Evolutionary conservation across 1,139 yeast species (phyloP).

Genomic region (Suhomyces atakaporum): DNA sequence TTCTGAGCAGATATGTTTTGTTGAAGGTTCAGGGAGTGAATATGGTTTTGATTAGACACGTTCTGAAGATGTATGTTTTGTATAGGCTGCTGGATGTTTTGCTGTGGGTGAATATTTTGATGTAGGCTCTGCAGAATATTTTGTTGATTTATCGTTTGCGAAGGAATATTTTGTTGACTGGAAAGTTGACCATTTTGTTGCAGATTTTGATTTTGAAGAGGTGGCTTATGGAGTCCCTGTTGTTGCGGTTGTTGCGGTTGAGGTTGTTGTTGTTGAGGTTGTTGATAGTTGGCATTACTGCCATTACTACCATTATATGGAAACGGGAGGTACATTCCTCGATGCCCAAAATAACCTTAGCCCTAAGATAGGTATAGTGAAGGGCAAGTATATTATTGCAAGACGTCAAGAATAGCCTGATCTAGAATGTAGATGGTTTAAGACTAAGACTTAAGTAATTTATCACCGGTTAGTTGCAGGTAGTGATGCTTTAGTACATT

Average conservation of each 20-base stretch:
- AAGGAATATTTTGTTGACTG: too few relatives aligned
- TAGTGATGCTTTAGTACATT: too few relatives aligned
- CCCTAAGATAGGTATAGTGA: too few relatives aligned
- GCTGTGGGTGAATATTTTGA: background rate
- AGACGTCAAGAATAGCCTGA: too few relatives aligned
- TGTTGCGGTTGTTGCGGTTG: conserved; percentile 16
- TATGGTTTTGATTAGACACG: too few relatives aligned
- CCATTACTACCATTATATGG: conserved; percentile 5
- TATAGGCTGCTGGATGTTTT: conserved; percentile 2
- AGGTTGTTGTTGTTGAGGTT: conserved; percentile 15
- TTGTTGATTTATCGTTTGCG: background rate
- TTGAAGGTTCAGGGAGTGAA: too few relatives aligned
- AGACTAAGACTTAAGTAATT: too few relatives aligned
- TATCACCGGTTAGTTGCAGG: too few relatives aligned
- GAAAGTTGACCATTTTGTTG: background rate
- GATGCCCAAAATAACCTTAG: too few relatives aligned
- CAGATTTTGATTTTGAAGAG: conserved; percentile 11
- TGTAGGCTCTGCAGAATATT: background rate
- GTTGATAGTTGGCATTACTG: background rate
- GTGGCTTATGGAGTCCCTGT: conserved; percentile 11
- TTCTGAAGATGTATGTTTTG: conserved; percentile 19
- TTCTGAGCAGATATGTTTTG: too few relatives aligned
- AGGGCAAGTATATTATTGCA: too few relatives aligned
- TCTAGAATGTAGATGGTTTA: too few relatives aligned
- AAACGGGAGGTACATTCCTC: conserved; percentile 19